These are phyloP conservation scores for Leccinum imitatum DNA, from an alignment of 768 basidiomycete species.

Conservation along the genomic window DNA sequence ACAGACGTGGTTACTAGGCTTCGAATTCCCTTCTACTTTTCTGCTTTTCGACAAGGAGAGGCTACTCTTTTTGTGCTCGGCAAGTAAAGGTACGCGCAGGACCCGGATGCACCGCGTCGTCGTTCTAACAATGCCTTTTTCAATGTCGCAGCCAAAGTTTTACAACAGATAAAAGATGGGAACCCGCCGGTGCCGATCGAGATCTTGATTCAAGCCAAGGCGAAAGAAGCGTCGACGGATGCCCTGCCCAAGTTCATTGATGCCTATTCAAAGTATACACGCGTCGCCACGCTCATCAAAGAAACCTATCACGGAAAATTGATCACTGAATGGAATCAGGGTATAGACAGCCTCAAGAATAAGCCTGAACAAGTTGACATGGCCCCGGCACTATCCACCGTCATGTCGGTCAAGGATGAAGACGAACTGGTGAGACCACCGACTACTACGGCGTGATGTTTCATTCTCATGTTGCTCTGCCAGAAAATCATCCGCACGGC, in stretches of 20 bases:
- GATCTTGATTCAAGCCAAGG: slow-evolving; percentile 75
- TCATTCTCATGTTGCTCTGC: slow-evolving; percentile 8
- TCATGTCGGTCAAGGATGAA: slow-evolving; percentile 87
- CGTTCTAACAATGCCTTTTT: slow-evolving; percentile 13
- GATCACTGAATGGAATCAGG: slow-evolving; percentile 80
- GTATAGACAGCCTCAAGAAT: slow-evolving; percentile 49
- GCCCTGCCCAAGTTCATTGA: slow-evolving; percentile 68
- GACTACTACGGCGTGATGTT: background rate
- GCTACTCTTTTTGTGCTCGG: slow-evolving; percentile 79
- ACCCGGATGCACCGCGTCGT: slow-evolving; percentile 3
- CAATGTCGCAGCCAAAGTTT: slow-evolving; percentile 71
- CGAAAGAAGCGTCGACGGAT: slow-evolving; percentile 75
- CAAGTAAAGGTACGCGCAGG: slow-evolving; percentile 71
- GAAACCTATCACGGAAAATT: slow-evolving; percentile 86
- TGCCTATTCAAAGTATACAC: slow-evolving; percentile 57
- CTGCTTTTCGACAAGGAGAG: slow-evolving; percentile 79
- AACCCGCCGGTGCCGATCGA: slow-evolving; percentile 64
- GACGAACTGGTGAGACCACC: slow-evolving; percentile 77
- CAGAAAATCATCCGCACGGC: slow-evolving; percentile 81
- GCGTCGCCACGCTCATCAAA: slow-evolving; percentile 76
- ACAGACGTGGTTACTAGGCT: slow-evolving; percentile 95
- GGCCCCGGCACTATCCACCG: slow-evolving; percentile 65
- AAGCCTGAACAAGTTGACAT: slow-evolving; percentile 83
- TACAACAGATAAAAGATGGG: slow-evolving; percentile 70
- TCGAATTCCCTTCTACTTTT: slow-evolving; percentile 95